phyloP scores from a whole-genome alignment of 2,329 filamentous ascomycete species.

The Incumbomyces lentus region DNA sequence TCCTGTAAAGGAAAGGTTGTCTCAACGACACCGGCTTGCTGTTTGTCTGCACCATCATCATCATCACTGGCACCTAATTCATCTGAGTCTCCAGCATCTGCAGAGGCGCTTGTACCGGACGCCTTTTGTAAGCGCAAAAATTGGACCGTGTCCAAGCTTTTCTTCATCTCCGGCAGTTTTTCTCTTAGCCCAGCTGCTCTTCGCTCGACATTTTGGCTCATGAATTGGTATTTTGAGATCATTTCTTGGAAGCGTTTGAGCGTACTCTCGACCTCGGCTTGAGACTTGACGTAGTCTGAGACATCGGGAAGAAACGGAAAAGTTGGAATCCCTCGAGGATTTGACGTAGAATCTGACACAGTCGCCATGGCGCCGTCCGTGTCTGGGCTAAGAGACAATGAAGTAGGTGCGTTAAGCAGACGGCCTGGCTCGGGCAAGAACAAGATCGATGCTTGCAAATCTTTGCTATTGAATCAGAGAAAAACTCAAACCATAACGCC shows the following conservation, averaged over 20 bases:
- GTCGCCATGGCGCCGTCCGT: too few species aligned
- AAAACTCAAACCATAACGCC: too few species aligned
- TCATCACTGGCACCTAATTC: slow-evolving; percentile 9
- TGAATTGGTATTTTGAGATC: slow-evolving; percentile 94
- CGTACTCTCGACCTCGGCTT: slow-evolving; percentile 36
- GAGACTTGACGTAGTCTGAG: slow-evolving; percentile 35
- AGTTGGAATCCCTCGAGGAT: slow-evolving; percentile 36
- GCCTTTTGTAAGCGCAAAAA: slow-evolving; percentile 72
- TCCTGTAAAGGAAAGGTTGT: slow-evolving; percentile 96
- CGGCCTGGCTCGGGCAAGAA: too few species aligned
- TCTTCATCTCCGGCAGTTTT: slow-evolving; percentile 94
- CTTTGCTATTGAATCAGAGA: too few species aligned
- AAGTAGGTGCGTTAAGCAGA: too few species aligned
- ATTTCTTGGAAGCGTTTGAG: slow-evolving; percentile 38
- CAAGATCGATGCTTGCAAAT: too few species aligned
- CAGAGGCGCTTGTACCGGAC: slow-evolving; percentile 43
- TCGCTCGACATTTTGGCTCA: slow-evolving; percentile 88
- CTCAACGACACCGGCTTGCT: slow-evolving; percentile 42
- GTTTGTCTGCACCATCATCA: slow-evolving; percentile 22
- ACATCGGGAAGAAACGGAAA: slow-evolving; percentile 40
- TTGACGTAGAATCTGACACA: slow-evolving; percentile 22
- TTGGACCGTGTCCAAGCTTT: slow-evolving; percentile 82
- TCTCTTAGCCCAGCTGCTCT: slow-evolving; percentile 73
- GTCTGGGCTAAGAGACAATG: too few species aligned
- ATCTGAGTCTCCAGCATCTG: not conserved